Evolutionary conservation across 108 stramenopile species (phyloP), one percentile per base, ranked within the genome.

Genomic region (Craspedostauros australis): DNA sequence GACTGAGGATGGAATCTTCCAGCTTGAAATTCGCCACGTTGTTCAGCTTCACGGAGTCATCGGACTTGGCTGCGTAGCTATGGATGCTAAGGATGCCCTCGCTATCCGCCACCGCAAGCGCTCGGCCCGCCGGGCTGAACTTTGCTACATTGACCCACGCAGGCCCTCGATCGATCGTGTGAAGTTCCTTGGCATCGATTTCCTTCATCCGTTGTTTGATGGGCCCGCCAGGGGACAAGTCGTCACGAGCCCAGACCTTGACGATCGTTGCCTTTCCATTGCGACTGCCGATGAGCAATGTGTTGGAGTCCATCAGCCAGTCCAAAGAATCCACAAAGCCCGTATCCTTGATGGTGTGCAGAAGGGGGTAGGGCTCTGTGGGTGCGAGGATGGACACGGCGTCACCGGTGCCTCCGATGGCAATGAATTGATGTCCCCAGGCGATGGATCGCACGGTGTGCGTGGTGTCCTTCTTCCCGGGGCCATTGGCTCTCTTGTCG

Each of bases 361-460:
- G 46, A 37, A 79, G 46, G 2, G 46, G 57, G 48, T 80, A 85
- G 3, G 79, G 70, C 14, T 78, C 65, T n/a, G 37, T 70, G 2
- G 82, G 78, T 18, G 79, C 68, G 19, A 85, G 40, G 27, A 85
- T 85, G 0, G 76, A 72, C n/a, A 85, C 77, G 28, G 74, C 74
- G 63, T 75, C 75, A 24, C 84, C 79, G 2, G 66, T 80, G 0
- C 84, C 84, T 36, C 84, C 84, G 49, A 78, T 48, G 28, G 84
- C 84, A 68, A 85, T 75, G 44, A 76, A 85, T 5, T 71, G 60
- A 19, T 40, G 20, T 7, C 79, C 79, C 84, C 84, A 85, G 0
- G 79, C 84, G 53, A 85, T 73, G 27, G 68, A 46, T n/a, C 79
- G 61, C 38, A 85, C 80, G n/a, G 78, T 66, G 40, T 80, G 74